Evolutionary conservation across 2,329 filamentous ascomycete species (phyloP).

Genomic region (Pseudogymnoascus sp.): DNA sequence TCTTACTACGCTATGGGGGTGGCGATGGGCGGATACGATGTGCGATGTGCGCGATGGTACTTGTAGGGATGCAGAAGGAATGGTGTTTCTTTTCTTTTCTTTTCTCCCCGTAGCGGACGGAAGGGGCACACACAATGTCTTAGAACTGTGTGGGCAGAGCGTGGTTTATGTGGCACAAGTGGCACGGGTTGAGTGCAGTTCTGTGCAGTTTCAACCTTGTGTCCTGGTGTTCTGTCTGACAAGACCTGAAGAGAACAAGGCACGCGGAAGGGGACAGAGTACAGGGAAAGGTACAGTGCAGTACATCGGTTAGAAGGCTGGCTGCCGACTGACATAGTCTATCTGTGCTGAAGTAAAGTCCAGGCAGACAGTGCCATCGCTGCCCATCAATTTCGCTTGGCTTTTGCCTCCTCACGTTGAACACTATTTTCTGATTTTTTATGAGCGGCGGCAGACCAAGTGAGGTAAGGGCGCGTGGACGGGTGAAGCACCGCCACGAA

Average conservation of each 20-base stretch:
- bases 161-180: background rate
- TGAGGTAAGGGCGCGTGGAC: background rate
- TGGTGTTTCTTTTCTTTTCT: background rate
- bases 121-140: background rate
- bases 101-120: background rate
- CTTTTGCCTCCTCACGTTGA: background rate
- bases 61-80: background rate
- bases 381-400: background rate
- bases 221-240: background rate
- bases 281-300: background rate
- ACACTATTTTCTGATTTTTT: background rate
- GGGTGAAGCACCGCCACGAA: background rate
- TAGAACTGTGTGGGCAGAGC: background rate
- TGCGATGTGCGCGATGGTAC: background rate
- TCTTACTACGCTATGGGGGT: background rate
- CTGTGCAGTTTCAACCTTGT: background rate
- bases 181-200: background rate
- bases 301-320: background rate
- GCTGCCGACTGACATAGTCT: background rate
- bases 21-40: background rate
- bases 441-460: background rate
- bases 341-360: background rate
- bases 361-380: background rate
- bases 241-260: background rate
- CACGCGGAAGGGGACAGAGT: background rate